These are phyloP conservation scores for Aspergillus sclerotialis DNA, from an alignment of 2,329 filamentous ascomycete species.

Conservation along the genomic window DNA sequence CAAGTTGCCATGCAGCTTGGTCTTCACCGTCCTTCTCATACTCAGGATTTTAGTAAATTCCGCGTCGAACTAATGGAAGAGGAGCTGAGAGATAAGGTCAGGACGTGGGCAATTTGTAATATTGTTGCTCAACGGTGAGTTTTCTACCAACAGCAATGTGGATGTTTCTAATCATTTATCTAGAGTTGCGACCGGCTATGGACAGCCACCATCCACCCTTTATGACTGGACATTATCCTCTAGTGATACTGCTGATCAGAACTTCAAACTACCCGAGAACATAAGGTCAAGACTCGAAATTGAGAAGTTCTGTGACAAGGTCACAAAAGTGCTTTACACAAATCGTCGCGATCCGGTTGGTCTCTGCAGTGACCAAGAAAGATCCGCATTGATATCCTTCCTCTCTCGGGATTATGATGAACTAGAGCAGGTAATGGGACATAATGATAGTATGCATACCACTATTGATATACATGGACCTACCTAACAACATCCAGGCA, in stretches of 20 bases:
- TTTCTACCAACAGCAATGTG: not conserved
- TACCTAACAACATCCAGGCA: constrained; percentile 20
- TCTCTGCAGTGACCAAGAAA: constrained; percentile 37
- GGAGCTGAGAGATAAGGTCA: constrained; percentile 56
- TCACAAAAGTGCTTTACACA: constrained; percentile 51
- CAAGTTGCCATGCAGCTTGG: constrained; percentile 63
- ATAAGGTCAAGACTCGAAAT: constrained; percentile 48
- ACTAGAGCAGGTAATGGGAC: constrained; percentile 41
- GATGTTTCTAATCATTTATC: constrained; percentile 4
- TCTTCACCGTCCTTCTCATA: constrained; percentile 57
- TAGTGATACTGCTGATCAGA: constrained; percentile 36
- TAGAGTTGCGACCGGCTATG: constrained; percentile 61
- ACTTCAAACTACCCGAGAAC: constrained; percentile 45
- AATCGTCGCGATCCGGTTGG: constrained; percentile 50
- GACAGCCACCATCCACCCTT: constrained; percentile 56
- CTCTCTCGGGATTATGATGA: constrained; percentile 43
- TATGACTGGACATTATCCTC: constrained; percentile 53
- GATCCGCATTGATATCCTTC: constrained; percentile 38
- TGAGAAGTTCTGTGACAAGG: constrained; percentile 53
- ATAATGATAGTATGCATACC: constrained; percentile 32
- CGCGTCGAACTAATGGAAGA: constrained; percentile 51
- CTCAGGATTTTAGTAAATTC: constrained; percentile 50
- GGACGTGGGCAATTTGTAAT: constrained; percentile 63
- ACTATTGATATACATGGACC: not conserved
- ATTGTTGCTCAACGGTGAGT: constrained; percentile 58